phyloP scores from a whole-genome alignment of 2,329 filamentous ascomycete species.

The Ceratocystis papillata region DNA sequence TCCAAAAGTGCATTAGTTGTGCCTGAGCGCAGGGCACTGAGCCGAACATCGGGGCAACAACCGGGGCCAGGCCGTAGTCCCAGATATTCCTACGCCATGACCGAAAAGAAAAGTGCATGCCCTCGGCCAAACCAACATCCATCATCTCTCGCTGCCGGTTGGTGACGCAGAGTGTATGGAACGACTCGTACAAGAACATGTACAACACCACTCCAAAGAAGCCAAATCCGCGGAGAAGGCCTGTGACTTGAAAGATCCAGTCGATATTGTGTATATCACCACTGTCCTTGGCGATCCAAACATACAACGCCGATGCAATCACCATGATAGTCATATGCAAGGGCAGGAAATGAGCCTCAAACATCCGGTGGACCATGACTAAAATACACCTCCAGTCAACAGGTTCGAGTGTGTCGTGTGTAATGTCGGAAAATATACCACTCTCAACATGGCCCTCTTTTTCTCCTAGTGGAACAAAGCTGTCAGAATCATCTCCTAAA shows the following conservation, averaged over 20 bases:
- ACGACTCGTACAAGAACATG: slow-evolving; percentile 56
- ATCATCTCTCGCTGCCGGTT: slow-evolving; percentile 56
- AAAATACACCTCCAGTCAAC: slow-evolving; percentile 47
- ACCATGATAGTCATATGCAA: slow-evolving; percentile 56
- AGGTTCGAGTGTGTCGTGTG: slow-evolving; percentile 40
- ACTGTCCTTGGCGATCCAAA: slow-evolving; percentile 42
- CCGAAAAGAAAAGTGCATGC: slow-evolving; percentile 55
- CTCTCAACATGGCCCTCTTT: slow-evolving; percentile 39
- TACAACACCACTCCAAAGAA: slow-evolving; percentile 54
- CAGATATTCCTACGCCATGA: slow-evolving; percentile 44
- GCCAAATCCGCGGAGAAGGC: slow-evolving; percentile 47
- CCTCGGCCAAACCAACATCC: slow-evolving; percentile 51
- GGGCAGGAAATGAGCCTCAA: slow-evolving; percentile 62
- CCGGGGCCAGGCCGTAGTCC: slow-evolving; percentile 55
- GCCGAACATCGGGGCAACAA: slow-evolving; percentile 58
- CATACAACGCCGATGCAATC: slow-evolving; percentile 50
- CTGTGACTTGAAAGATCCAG: slow-evolving; percentile 52
- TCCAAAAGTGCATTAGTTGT: slow-evolving; percentile 60
- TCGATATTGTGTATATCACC: slow-evolving; percentile 43
- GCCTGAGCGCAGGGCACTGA: slow-evolving; percentile 58
- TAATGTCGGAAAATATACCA: slow-evolving; percentile 47
- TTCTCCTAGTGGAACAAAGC: slow-evolving; percentile 38
- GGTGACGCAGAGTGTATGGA: slow-evolving; percentile 51
- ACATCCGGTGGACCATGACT: slow-evolving; percentile 55
- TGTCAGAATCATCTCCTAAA: slow-evolving; percentile 34